Base-by-base conservation (phyloP, 257 asterid genomes). In the Gynochthodes officinalis region DNA sequence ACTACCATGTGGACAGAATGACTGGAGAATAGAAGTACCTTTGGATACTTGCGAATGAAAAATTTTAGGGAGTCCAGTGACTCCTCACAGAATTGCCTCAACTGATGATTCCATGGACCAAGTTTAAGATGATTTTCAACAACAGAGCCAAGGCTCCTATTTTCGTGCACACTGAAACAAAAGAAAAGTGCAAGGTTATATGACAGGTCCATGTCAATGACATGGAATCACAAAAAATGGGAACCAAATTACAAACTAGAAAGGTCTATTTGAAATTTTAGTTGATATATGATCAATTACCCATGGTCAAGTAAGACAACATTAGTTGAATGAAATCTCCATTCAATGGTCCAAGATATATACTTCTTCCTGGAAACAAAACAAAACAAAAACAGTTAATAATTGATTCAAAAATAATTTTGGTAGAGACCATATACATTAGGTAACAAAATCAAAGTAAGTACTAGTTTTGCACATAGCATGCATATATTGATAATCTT, bases 311-410 rank as follows among this genome's bases (percentile, higher is more conserved):
- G 80, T 55, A 89, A 65, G 70, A 84, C 93, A 54, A 86, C 84
- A 76, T 88, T 89, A 16, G 96, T 89, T 30, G 84, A 84, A 85
- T 87, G 86, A 84, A 94, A 94, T 23, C 82, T 87, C 99, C 97
- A 94, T 70, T 91, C 98, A 27, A 88, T 78, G 19, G 97, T 94
- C 98, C 99, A 94, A n/a, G 89, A 86, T 83, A 94, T 90, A 67
- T 70, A 78, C 50, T 88, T 91, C 62, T 84, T 84, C 93, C 97
- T 94, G 88, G 43, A 69, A 86, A 79, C 40, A 46, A 70, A 86
- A 79, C 40, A 46, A 70, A 65, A 49, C 46, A 58, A 72, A 46
- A 11, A 7, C 19, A 61, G 67, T 49, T n/a, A 5, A 16, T 37
- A 13, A 61, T 65, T 55, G 62, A 64, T 66, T 53, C 4, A 62